phyloP scores from a whole-genome alignment of 1,284 basidiomycete genomes.

The Rhodofomes roseus region DNA sequence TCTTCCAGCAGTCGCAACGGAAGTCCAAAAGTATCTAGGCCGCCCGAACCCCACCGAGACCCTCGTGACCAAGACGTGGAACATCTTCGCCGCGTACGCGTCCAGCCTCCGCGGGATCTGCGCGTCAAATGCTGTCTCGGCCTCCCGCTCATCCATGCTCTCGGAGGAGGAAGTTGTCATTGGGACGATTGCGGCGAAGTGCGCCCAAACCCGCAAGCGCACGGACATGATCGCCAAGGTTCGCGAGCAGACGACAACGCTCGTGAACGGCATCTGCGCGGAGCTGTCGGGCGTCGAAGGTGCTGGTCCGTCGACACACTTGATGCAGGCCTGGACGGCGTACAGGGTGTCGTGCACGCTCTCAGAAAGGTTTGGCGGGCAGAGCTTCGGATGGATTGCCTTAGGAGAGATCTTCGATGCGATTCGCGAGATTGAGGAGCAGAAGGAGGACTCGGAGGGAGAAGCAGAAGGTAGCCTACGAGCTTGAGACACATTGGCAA shows the following conservation, averaged over 20 bases:
- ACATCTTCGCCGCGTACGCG: slow-evolving; percentile 44
- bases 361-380: slow-evolving; percentile 46
- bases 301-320: slow-evolving; percentile 27
- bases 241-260: slow-evolving; percentile 47
- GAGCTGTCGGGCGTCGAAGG: slow-evolving; percentile 47
- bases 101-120: slow-evolving; percentile 48
- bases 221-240: slow-evolving; percentile 48
- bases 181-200: slow-evolving; percentile 60
- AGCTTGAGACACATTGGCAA: too few relatives aligned
- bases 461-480: too few relatives aligned
- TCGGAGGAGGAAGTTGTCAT: slow-evolving; percentile 60
- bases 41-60: slow-evolving; percentile 12
- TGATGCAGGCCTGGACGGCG: slow-evolving; percentile 48
- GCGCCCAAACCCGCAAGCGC: slow-evolving; percentile 48
- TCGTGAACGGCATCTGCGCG: slow-evolving; percentile 45
- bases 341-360: slow-evolving; percentile 41
- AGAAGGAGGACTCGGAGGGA: slow-evolving; percentile 6
- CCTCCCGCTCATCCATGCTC: slow-evolving; percentile 37
- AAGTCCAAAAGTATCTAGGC: neutral
- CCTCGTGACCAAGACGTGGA: slow-evolving; percentile 25
- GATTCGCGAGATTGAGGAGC: slow-evolving; percentile 33
- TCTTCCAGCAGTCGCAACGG: slow-evolving; percentile 15
- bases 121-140: slow-evolving; percentile 42
- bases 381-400: slow-evolving; percentile 59
- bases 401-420: slow-evolving; percentile 49